phyloP scores from a whole-genome alignment of 2,329 filamentous ascomycete genomes.

The Chalaropsis thielavioides region DNA sequence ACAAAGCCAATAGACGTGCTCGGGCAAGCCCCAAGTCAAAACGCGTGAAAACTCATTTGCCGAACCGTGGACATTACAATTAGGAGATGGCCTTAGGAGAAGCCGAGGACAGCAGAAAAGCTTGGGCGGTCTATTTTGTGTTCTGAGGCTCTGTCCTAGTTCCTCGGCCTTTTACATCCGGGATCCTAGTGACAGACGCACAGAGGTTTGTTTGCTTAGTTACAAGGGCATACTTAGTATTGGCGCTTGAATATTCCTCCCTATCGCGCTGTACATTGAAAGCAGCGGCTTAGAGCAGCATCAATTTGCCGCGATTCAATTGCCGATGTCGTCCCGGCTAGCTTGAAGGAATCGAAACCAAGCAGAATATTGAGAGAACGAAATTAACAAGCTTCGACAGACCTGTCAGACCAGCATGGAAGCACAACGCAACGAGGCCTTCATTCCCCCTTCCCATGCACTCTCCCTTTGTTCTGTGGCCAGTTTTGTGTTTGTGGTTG shows the following conservation, averaged over 20 bases:
- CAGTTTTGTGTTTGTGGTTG: too few species aligned
- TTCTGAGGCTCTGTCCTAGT: background rate
- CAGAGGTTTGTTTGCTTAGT: background rate
- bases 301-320: background rate
- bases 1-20: background rate
- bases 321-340: background rate
- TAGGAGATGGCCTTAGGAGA: background rate
- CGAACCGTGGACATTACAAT: background rate
- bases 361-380: background rate
- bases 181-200: background rate
- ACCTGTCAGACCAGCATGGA: background rate
- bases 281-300: background rate
- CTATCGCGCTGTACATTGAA: too few species aligned
- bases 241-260: background rate
- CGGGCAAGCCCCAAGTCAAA: background rate
- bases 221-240: too few species aligned
- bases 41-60: background rate
- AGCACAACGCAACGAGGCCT: background rate
- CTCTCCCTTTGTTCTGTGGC: too few species aligned
- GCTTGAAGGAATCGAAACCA: background rate
- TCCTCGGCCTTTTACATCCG: background rate
- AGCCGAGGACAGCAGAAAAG: background rate
- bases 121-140: background rate
- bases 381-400: background rate
- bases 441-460: too few species aligned